phyloP scores from a whole-genome alignment of 164 flowering plant genomes.

The Umbilicus rupestris region DNA sequence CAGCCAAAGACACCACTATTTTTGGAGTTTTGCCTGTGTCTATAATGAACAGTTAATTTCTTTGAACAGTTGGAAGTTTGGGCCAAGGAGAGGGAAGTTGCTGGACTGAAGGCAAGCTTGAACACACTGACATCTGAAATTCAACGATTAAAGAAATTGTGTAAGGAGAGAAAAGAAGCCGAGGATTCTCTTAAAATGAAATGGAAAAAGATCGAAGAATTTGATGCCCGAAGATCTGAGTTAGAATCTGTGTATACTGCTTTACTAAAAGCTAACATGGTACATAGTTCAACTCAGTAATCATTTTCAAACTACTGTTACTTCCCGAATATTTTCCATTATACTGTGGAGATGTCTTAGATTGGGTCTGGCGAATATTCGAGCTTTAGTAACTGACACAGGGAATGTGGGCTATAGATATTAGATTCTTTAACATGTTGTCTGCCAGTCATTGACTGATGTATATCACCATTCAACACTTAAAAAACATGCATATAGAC shows the following conservation, averaged over 20 bases:
- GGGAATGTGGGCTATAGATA: neutral
- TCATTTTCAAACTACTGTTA: neutral
- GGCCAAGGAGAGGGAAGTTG: slow-evolving; percentile 94
- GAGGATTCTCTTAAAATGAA: slow-evolving; percentile 87
- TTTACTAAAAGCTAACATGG: slow-evolving; percentile 76
- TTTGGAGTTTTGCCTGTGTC: neutral
- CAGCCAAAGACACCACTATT: neutral
- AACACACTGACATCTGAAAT: slow-evolving; percentile 80
- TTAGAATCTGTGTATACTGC: slow-evolving; percentile 74
- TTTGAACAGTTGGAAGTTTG: slow-evolving; percentile 79
- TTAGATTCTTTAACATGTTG: too few relatives aligned
- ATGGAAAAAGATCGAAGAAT: slow-evolving; percentile 99
- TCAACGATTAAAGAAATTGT: slow-evolving; percentile 72
- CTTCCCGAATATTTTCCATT: neutral
- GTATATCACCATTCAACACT: too few relatives aligned
- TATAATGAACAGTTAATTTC: neutral
- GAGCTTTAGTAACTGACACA: neutral
- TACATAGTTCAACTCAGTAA: slow-evolving; percentile 17
- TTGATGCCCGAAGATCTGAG: slow-evolving; percentile 94
- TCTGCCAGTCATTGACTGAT: too few relatives aligned
- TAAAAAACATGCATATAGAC: too few relatives aligned
- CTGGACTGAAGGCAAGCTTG: slow-evolving; percentile 90
- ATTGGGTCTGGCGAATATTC: neutral
- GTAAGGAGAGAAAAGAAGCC: slow-evolving; percentile 96
- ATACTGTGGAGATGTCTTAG: too few relatives aligned